These are phyloP conservation scores for Rhodotorula sphaerocarpa DNA, from an alignment of 768 basidiomycete species.

Conservation along the genomic window DNA sequence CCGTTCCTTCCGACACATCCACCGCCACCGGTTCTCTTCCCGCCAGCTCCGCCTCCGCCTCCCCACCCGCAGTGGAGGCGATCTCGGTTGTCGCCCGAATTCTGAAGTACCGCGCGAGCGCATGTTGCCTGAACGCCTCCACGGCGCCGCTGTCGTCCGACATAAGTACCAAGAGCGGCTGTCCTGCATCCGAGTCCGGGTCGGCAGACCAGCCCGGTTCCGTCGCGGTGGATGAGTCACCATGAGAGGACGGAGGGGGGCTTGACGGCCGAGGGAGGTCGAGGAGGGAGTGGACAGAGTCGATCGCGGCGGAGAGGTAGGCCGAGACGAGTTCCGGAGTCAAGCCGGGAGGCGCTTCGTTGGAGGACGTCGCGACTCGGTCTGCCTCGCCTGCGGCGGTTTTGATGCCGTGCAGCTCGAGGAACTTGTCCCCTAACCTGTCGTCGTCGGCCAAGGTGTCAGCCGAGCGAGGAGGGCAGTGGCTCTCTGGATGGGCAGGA, in stretches of 20 bases:
- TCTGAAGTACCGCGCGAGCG: slow-evolving; percentile 8
- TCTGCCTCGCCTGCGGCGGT: neutral
- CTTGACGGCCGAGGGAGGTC: neutral
- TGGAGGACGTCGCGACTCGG: neutral
- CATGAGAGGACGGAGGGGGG: no score
- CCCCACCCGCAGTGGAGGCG: no score
- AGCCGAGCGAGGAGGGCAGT: no score
- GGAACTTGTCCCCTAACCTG: slow-evolving; percentile 33
- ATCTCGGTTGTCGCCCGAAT: slow-evolving; percentile 9
- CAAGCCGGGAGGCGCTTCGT: slow-evolving; percentile 2
- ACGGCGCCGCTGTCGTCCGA: slow-evolving; percentile 21
- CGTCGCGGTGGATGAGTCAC: no score
- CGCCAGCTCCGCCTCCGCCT: neutral
- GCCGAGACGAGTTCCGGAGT: neutral
- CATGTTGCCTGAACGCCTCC: slow-evolving; percentile 9
- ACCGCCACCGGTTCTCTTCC: neutral
- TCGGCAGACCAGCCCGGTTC: no score
- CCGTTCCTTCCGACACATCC: no score
- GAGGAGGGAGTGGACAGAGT: slow-evolving; percentile 16
- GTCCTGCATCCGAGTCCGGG: no score
- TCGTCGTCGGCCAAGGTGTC: no score
- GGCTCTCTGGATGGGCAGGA: no score
- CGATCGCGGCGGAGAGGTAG: slow-evolving; percentile 23
- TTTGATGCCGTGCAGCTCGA: slow-evolving; percentile 22
- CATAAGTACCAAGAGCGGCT: slow-evolving; percentile 23